A percentile compares a stretch with the other conserved stretches of the same genome.
phyloP scores from a whole-genome alignment of 2,329 filamentous ascomycete genomes.

The Ophiostoma sp. region DNA sequence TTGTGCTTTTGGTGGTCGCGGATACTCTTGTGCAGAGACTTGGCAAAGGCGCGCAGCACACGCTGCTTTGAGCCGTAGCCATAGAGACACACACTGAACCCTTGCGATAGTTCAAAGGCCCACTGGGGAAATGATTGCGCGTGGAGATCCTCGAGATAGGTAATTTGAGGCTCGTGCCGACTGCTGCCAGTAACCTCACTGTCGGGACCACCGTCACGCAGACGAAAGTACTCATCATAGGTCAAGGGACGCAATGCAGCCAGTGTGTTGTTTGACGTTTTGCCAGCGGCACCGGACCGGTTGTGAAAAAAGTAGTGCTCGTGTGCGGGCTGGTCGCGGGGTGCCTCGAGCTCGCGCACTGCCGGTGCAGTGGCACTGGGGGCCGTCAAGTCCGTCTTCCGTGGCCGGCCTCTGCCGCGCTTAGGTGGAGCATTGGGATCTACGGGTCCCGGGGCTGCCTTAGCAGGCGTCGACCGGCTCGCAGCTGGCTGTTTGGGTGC shows the following conservation, averaged over 20 bases:
- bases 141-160: conserved; percentile 69
- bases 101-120: conserved; percentile 80
- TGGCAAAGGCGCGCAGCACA: conserved; percentile 70
- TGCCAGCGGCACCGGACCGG: conserved; percentile 63
- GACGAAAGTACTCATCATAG: conserved; percentile 84
- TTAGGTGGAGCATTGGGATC: conserved; percentile 37
- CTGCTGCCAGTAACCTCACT: conserved; percentile 34
- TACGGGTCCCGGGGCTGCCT: conserved; percentile 30
- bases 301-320: conserved; percentile 95
- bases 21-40: conserved; percentile 53
- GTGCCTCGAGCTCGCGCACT: conserved; percentile 59
- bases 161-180: conserved; percentile 63
- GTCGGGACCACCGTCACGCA: conserved; percentile 55
- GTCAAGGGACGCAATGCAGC: conserved; percentile 69
- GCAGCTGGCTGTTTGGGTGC: conserved; percentile 13
- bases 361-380: conserved; percentile 32
- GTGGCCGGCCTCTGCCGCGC: conserved; percentile 26
- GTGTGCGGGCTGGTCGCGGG: conserved; percentile 75
- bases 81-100: conserved; percentile 85
- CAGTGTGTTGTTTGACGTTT: conserved; percentile 83
- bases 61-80: conserved; percentile 85
- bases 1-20: conserved; percentile 40
- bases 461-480: conserved; percentile 16
- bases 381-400: conserved; percentile 23
- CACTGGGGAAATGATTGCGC: conserved; percentile 82